These are phyloP conservation scores for Yarrowia deformans DNA, from an alignment of 805 yeast genomes.

Conservation along the genomic window DNA sequence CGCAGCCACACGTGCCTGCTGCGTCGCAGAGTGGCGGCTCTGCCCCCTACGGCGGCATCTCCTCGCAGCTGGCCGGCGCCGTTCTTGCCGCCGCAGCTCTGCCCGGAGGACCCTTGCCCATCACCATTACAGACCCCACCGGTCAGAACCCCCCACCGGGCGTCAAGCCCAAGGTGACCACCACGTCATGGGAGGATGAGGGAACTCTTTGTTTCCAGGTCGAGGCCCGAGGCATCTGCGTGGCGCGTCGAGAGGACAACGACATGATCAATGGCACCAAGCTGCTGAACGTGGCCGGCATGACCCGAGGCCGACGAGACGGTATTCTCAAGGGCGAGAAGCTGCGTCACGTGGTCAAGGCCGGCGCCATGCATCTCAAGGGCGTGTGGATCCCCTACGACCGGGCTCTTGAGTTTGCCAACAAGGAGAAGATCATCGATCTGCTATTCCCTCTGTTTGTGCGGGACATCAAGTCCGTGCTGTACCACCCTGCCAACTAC, in stretches of 20 bases:
- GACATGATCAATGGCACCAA: constrained; percentile 88
- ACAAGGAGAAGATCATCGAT: constrained; percentile 76
- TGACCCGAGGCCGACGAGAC: constrained; percentile 87
- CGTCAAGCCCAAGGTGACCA: constrained; percentile 67
- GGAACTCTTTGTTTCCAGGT: constrained; percentile 85
- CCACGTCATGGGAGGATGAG: constrained; percentile 93
- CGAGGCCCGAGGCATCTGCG: constrained; percentile 80
- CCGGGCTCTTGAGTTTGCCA: constrained; percentile 81
- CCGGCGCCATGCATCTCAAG: constrained; percentile 85
- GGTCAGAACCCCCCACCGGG: constrained; percentile 54
- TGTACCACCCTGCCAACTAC: constrained; percentile 47
- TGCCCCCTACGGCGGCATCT: constrained; percentile 37
- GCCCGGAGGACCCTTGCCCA: constrained; percentile 51
- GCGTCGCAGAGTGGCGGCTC: constrained; percentile 29
- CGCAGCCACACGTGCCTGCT: constrained; percentile 38
- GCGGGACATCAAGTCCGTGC: constrained; percentile 60
- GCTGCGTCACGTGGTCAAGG: constrained; percentile 79
- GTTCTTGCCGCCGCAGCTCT: constrained; percentile 37
- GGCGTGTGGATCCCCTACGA: constrained; percentile 93
- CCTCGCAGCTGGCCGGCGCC: constrained; percentile 38
- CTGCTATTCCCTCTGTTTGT: constrained; percentile 73
- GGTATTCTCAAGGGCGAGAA: constrained; percentile 82
- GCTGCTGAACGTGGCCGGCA: constrained; percentile 79
- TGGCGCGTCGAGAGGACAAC: constrained; percentile 83
- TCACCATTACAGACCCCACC: constrained; percentile 51